Base-by-base conservation (phyloP, 2,329 filamentous ascomycete genomes). In the Ascochyta lentis region DNA sequence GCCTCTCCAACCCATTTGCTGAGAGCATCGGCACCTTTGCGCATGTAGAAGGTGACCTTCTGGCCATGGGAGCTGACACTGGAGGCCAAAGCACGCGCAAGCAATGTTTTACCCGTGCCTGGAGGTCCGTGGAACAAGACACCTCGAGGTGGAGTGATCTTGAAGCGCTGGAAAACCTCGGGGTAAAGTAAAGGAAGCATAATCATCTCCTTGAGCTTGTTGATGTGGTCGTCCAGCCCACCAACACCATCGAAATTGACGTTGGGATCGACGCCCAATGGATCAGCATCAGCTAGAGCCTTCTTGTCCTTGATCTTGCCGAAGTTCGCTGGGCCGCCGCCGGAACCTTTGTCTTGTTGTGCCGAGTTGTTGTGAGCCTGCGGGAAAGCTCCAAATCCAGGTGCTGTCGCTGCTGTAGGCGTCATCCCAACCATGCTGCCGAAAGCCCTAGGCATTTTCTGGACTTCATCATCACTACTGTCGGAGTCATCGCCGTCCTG, bases 1-100 rank as follows among this genome's bases (percentile, higher is more conserved):
- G 96, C 95, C 77, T 99, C 95, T 72, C 95, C 95, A 48, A 99
- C 95, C 95, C 95, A 99, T 78, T 99, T 99, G 77, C 93, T 97
- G 59, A 99, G 81, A 15, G 93, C 93, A 83, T 99, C 95, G 23
- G 95, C 96, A 72, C 95, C 96, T 77, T 99, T 99, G 58, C 95
- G 89, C 95, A 99, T 99, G 77, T 98, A 99, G 68, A 99, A 99
- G 0, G 93, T 98, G 61, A 99, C 95, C 74, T 98, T 98, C 64
- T 89, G 89, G 22, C 94, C 94, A 45, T 94, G 90, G 12, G 90
- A 87, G 61, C 92, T 93, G 56, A 96, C 89, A 58, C 91, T 96
- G 52, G 95, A 96, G 45, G 96, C 93, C 42, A 99, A 81, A 38
- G 95, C 95, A 68, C 95, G 87, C 48, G 96, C 95, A 58, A 99